Percentiles rank a stretch among this genome's conserved stretches.
These are phyloP conservation scores for Cyclocybe cylindracea DNA, from an alignment of 768 basidiomycete genomes.

Conservation along the genomic window DNA sequence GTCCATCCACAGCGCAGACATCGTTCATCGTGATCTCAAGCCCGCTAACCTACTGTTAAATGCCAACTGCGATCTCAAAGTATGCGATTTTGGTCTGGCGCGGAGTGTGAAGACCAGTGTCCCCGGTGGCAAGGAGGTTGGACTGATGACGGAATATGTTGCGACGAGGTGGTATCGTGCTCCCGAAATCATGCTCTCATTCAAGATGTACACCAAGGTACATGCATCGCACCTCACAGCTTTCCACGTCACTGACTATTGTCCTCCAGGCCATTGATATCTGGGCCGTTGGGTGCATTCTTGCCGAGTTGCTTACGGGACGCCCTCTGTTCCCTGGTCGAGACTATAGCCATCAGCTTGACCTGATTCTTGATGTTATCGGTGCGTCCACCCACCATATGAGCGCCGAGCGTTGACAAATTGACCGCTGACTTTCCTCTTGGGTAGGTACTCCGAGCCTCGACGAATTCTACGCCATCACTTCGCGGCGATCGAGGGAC, in stretches of 20 bases:
- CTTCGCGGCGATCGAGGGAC: conserved; percentile 79
- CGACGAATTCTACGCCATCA: conserved; percentile 91
- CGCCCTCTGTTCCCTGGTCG: conserved; percentile 88
- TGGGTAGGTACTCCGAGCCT: conserved; percentile 72
- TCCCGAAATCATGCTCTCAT: conserved; percentile 93
- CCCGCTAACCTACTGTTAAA: conserved; percentile 89
- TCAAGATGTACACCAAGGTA: conserved; percentile 86
- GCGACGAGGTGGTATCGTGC: conserved; percentile 94
- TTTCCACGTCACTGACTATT: conserved; percentile 4
- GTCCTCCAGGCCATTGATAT: conserved; percentile 56
- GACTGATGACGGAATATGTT: conserved; percentile 82
- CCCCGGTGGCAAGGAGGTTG: conserved; percentile 59
- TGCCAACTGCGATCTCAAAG: conserved; percentile 87
- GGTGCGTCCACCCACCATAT: conserved; percentile 36
- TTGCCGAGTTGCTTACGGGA: conserved; percentile 81
- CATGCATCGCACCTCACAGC: conserved; percentile 6
- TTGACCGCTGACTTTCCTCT: conserved; percentile 14
- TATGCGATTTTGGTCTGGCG: conserved; percentile 88
- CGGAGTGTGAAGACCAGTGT: conserved; percentile 60
- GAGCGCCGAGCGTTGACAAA: neutral
- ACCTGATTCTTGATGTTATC: conserved; percentile 86
- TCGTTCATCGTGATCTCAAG: conserved; percentile 78
- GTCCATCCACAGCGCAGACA: conserved; percentile 85
- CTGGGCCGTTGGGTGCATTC: conserved; percentile 75
- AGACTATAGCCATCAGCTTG: conserved; percentile 85